Evolutionary conservation across 2,329 filamentous ascomycete species (phyloP), one percentile per base, ranked within the genome.

Genomic region (Fusarium aywerte): DNA sequence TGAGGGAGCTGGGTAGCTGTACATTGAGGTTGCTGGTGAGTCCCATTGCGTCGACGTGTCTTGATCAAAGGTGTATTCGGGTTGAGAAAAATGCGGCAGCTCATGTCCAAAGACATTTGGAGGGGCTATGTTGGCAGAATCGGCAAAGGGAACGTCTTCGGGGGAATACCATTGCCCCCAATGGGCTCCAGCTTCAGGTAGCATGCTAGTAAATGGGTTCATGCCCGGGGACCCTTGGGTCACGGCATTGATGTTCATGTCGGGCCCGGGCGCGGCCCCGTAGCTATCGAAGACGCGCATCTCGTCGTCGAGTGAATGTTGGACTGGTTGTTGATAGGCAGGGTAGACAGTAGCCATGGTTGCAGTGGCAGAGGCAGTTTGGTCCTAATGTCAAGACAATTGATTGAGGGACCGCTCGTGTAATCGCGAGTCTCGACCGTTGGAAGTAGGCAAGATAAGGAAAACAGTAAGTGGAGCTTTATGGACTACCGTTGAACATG

Each of bases 151-250:
- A 6, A 11, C 5, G 4, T 36, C 25, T 1, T 8, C 4, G 0
- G 25, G 7, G 4, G 35, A 38, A 47, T 40, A 54, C 58, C 31
- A 61, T 7, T 47, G 56, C 6, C 25, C 39, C 47, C 47, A 29
- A 5, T 13, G 6, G 2, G 13, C 1, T 2, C 32, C 15, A 2
- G 47, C 2, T 2, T 38, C 15, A 2, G 47, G 10, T n/a, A 43
- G 5, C 27, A 21, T 13, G 3, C 12, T 15, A 3, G n/a, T n/a
- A n/a, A 15, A 32, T 1, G 23, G 5, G 4, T 12, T 15, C 2
- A 33, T 11, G 11, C 7, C 20, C 2, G 15, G 4, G 5, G 7
- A 2, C 7, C 25, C 33, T 2, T 25, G 33, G 13, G 18, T 2
- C 6, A 45, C 16, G 5, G 12, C 3, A 1, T 31, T 44, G 23